phyloP scores from a whole-genome alignment of 306 rosid species.

The Senna siamea region DNA sequence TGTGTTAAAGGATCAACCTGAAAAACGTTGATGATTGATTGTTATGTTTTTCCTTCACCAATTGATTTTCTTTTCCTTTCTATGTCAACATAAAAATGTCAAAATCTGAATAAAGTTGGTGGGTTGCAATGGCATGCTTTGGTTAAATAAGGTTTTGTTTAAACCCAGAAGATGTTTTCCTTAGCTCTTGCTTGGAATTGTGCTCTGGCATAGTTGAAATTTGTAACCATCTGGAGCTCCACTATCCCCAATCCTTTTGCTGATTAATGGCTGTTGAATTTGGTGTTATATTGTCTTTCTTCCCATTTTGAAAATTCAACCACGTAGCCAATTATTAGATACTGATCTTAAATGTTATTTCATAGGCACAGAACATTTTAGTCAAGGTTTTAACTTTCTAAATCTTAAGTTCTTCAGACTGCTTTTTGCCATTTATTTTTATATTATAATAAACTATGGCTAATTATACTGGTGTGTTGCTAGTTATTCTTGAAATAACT shows the following conservation, averaged over 20 bases:
- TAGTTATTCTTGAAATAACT: conserved; percentile 32
- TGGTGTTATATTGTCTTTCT: conserved; percentile 8
- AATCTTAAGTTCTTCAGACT: conserved; percentile 21
- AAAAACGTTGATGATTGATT: background rate
- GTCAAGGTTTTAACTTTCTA: conserved; percentile 18
- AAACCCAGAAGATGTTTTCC: conserved; percentile 9
- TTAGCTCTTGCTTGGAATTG: no score
- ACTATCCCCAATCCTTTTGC: no score
- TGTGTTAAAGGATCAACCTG: no score
- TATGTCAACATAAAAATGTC: conserved; percentile 3
- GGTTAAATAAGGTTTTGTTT: conserved; percentile 5
- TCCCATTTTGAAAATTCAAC: conserved; percentile 21
- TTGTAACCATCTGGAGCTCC: no score
- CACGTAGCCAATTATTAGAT: conserved; percentile 5
- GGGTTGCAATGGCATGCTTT: background rate
- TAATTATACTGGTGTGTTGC: conserved; percentile 24
- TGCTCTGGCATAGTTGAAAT: no score
- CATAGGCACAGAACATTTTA: conserved; percentile 16
- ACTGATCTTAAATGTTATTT: conserved; percentile 18
- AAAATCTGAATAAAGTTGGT: background rate
- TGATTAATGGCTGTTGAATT: no score
- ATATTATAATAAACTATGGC: background rate
- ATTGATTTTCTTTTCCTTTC: no score
- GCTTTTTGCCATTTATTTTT: background rate
- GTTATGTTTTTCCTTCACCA: conserved; percentile 1